Percentiles rank a stretch among this genome's conserved stretches.
Conservation (phyloP, 2,329 filamentous ascomycete species). For the Apiospora kogelbergensis region DNA sequence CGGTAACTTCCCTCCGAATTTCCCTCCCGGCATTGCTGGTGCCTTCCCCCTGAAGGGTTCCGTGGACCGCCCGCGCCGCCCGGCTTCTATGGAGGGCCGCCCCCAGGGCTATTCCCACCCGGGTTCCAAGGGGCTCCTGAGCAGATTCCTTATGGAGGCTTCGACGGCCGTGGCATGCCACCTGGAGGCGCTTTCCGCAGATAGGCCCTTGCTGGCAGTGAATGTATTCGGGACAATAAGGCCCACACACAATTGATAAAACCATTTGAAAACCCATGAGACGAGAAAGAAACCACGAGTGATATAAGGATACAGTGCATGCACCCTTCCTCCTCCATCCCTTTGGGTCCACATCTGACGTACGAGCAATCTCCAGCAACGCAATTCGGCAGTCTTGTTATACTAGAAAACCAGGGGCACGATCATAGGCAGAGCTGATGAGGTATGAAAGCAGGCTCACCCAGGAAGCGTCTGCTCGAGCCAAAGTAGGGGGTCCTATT, state of each 20-base stretch:
- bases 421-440: background rate
- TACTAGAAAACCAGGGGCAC: background rate
- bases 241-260: background rate
- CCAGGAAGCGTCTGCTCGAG: background rate
- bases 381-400: too few species aligned
- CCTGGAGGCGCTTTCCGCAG: slow-evolving; percentile 42
- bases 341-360: background rate
- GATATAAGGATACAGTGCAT: background rate
- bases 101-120: slow-evolving; percentile 60
- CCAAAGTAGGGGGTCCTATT: background rate
- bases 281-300: background rate
- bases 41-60: slow-evolving; percentile 47
- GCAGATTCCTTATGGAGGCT: slow-evolving; percentile 49
- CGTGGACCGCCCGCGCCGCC: slow-evolving; percentile 45
- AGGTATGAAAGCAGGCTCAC: background rate
- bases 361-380: background rate
- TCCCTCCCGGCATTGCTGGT: slow-evolving; percentile 51
- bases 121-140: slow-evolving; percentile 57
- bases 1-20: slow-evolving; percentile 60
- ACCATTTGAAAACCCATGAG: background rate
- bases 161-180: slow-evolving; percentile 57
- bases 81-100: slow-evolving; percentile 24
- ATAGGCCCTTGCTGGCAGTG: slow-evolving; percentile 14
- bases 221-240: background rate
- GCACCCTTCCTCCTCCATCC: background rate